These are phyloP conservation scores for Suillus discolor DNA, from an alignment of 768 basidiomycete genomes.

Conservation along the genomic window DNA sequence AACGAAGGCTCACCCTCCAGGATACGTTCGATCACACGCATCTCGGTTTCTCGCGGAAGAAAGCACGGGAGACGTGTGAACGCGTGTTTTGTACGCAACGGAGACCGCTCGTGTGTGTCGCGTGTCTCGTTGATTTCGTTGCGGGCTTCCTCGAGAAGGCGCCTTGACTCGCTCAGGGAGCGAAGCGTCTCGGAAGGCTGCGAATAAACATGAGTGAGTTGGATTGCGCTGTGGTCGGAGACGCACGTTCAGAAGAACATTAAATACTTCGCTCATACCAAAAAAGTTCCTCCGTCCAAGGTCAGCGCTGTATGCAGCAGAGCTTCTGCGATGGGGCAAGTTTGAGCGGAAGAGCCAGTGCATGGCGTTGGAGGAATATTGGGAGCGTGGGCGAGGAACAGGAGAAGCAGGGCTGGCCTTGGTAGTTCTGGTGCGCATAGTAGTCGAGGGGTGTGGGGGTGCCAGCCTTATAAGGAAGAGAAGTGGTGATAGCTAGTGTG, in stretches of 20 bases:
- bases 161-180: slow-evolving; percentile 76
- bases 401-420: slow-evolving; percentile 24
- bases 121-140: slow-evolving; percentile 71
- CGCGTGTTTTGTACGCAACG: slow-evolving; percentile 73
- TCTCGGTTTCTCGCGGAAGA: slow-evolving; percentile 67
- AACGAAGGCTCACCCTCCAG: slow-evolving; percentile 75
- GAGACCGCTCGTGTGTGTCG: slow-evolving; percentile 48
- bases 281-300: slow-evolving; percentile 73
- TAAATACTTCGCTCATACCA: slow-evolving; percentile 77
- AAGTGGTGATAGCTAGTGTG: slow-evolving; percentile 13
- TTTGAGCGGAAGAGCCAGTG: slow-evolving; percentile 81
- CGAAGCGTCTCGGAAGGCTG: slow-evolving; percentile 81
- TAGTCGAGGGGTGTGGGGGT: slow-evolving; percentile 8
- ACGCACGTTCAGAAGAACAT: slow-evolving; percentile 74
- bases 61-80: slow-evolving; percentile 79
- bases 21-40: slow-evolving; percentile 62
- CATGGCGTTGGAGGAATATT: slow-evolving; percentile 38
- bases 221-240: slow-evolving; percentile 10
- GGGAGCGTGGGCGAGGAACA: slow-evolving; percentile 31
- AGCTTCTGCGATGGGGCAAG: slow-evolving; percentile 61
- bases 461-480: slow-evolving; percentile 18
- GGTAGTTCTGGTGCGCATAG: slow-evolving; percentile 29
- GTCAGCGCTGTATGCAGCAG: slow-evolving; percentile 60
- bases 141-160: slow-evolving; percentile 75
- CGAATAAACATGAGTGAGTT: slow-evolving; percentile 12